These are phyloP conservation scores for Pseudognaphalium luteoalbum DNA, from an alignment of 129 eudicot species.

Conservation along the genomic window DNA sequence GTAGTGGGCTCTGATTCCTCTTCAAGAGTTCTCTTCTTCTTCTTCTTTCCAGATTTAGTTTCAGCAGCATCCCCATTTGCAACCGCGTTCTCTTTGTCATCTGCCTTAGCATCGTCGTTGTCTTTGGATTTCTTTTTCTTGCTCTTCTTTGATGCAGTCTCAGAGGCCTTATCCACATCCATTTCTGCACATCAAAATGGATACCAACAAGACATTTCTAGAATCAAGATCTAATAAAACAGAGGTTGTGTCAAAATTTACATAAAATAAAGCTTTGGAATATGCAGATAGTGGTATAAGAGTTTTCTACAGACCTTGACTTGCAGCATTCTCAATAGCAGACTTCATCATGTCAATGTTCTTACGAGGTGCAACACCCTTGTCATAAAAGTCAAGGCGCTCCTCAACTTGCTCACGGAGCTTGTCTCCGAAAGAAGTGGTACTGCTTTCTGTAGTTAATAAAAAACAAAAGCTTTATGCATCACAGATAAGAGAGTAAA, in stretches of 20 bases:
- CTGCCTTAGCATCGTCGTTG: constrained; percentile 39
- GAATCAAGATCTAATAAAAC: background rate
- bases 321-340: constrained; percentile 58
- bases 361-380: constrained; percentile 96
- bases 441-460: constrained; percentile 52
- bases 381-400: constrained; percentile 84
- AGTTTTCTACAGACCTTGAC: constrained; percentile 49
- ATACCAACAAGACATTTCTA: background rate
- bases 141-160: constrained; percentile 59
- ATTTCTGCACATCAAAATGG: constrained; percentile 43
- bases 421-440: constrained; percentile 81
- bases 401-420: constrained; percentile 93
- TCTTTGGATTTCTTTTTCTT: constrained; percentile 78
- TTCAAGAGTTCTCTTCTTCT: constrained; percentile 61
- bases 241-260: background rate
- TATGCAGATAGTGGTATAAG: too few relatives aligned
- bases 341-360: constrained; percentile 90
- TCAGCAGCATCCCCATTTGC: constrained; percentile 57
- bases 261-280: background rate
- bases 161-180: constrained; percentile 53
- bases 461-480: background rate
- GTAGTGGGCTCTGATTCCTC: constrained; percentile 32
- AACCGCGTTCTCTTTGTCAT: constrained; percentile 47
- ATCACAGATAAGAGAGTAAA: background rate
- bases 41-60: constrained; percentile 65